A percentile compares a stretch with the other conserved stretches of the same genome.
These are phyloP conservation scores for Picochlorum sp. DNA, from an alignment of 139 green algal genomes.

Conservation along the genomic window DNA sequence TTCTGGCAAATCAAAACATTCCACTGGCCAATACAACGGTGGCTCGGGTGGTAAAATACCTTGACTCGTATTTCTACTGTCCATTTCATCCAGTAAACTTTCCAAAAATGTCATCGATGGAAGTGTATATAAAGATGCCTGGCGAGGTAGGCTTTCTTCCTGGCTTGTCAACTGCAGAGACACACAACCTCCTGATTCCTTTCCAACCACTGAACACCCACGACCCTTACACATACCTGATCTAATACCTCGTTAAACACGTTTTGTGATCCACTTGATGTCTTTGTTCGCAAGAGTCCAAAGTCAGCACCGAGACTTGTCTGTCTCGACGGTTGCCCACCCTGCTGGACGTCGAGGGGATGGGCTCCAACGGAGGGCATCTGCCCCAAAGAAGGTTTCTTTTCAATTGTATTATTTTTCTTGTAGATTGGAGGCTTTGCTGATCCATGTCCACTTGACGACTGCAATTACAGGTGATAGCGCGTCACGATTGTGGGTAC, in stretches of 20 bases:
- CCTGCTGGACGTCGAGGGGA: too few species aligned
- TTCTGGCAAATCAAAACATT: slow-evolving; percentile 28
- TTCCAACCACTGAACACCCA: background rate
- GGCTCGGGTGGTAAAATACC: slow-evolving; percentile 1
- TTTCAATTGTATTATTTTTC: too few species aligned
- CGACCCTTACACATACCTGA: background rate
- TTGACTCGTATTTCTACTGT: slow-evolving; percentile 8
- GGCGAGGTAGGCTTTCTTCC: slow-evolving; percentile 19
- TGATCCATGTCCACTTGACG: too few species aligned
- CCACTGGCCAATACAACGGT: slow-evolving; percentile 19
- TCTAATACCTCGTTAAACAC: slow-evolving; percentile 7
- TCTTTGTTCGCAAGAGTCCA: background rate
- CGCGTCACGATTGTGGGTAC: too few species aligned
- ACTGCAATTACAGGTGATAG: too few species aligned
- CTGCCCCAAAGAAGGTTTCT: too few species aligned
- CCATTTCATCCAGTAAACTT: slow-evolving; percentile 26
- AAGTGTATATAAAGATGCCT: slow-evolving; percentile 23
- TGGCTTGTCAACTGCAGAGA: slow-evolving; percentile 17
- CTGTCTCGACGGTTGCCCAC: too few species aligned
- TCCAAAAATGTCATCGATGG: slow-evolving; percentile 35
- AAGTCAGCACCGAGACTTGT: background rate
- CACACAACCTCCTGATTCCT: background rate
- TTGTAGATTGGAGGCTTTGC: too few species aligned
- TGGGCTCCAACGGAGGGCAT: too few species aligned
- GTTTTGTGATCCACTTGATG: background rate